Percentiles rank a stretch among this genome's conserved stretches.
Evolutionary conservation across 2,329 filamentous ascomycete genomes (phyloP).

Genomic region (Capronia americana): DNA sequence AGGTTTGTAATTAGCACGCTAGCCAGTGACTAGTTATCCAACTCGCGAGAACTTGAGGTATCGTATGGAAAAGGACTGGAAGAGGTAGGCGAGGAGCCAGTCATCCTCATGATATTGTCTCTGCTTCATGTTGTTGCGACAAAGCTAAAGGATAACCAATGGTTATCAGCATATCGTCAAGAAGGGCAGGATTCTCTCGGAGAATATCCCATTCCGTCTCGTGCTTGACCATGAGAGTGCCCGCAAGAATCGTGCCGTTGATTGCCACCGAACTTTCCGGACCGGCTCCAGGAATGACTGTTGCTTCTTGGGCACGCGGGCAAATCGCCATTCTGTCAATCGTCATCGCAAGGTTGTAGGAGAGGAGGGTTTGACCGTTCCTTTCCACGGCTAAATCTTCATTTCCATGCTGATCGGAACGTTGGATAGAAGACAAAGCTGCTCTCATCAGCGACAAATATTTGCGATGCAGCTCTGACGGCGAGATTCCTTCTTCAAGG

Average conservation of each 20-base stretch:
- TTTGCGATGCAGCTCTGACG: constrained; percentile 45
- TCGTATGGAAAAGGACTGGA: not conserved
- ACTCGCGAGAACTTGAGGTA: not conserved
- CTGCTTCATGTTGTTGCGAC: constrained; percentile 6
- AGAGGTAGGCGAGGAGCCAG: not conserved
- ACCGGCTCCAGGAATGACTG: constrained; percentile 48
- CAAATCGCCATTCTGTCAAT: constrained; percentile 60
- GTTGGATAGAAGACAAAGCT: constrained; percentile 40
- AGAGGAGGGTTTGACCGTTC: constrained; percentile 49
- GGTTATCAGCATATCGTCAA: constrained; percentile 52
- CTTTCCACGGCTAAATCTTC: constrained; percentile 28
- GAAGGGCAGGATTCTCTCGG: constrained; percentile 47
- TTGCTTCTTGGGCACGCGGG: constrained; percentile 56
- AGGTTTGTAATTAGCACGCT: not conserved
- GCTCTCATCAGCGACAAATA: constrained; percentile 53
- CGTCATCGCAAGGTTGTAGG: constrained; percentile 66
- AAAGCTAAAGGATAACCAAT: constrained; percentile 49
- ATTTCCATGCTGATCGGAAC: constrained; percentile 19
- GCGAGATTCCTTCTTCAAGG: constrained; percentile 20
- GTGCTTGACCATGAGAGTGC: constrained; percentile 65
- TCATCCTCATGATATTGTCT: not conserved
- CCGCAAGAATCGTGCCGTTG: constrained; percentile 64
- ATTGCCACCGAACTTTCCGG: constrained; percentile 55
- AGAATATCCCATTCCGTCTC: constrained; percentile 61
- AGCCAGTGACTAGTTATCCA: not conserved